phyloP scores from a whole-genome alignment of 805 yeast species.

The Wickerhamomyces rabaulensis region DNA sequence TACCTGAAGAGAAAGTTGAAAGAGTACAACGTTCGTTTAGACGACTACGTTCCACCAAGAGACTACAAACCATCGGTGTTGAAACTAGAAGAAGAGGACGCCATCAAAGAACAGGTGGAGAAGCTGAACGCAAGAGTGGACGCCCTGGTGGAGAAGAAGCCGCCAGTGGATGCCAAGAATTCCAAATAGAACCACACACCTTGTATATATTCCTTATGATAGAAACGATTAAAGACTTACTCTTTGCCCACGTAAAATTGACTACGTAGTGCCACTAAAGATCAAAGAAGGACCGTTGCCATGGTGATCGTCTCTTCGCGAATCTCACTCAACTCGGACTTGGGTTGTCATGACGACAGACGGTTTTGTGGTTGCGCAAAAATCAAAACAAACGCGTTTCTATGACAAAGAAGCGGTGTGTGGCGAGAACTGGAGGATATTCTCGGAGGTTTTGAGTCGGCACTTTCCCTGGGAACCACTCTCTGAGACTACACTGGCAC shows the following conservation, averaged over 20 bases:
- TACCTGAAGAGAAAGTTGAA: slow-evolving; percentile 45
- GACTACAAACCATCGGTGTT: slow-evolving; percentile 42
- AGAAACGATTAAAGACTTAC: too few relatives aligned
- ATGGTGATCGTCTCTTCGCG: background rate
- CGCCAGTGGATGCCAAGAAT: background rate
- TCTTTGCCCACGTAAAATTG: too few relatives aligned
- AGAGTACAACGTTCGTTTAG: slow-evolving; percentile 35
- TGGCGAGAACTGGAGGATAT: too few relatives aligned
- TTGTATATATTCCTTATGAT: background rate
- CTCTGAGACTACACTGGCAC: background rate
- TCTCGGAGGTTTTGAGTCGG: too few relatives aligned
- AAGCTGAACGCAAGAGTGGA: slow-evolving; percentile 7
- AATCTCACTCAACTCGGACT: too few relatives aligned
- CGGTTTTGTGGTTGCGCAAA: background rate
- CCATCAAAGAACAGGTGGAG: slow-evolving; percentile 7
- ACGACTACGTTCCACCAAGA: slow-evolving; percentile 45
- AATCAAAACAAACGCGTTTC: background rate
- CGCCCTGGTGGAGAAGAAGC: slow-evolving; percentile 1
- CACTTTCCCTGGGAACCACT: too few relatives aligned
- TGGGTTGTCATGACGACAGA: background rate
- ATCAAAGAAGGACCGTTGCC: too few relatives aligned
- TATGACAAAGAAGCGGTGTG: background rate
- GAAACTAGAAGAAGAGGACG: slow-evolving; percentile 26
- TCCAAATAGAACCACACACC: background rate
- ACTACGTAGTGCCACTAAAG: too few relatives aligned